phyloP scores from a whole-genome alignment of 2,329 filamentous ascomycete genomes.

The Aspergillus luchuensis region DNA sequence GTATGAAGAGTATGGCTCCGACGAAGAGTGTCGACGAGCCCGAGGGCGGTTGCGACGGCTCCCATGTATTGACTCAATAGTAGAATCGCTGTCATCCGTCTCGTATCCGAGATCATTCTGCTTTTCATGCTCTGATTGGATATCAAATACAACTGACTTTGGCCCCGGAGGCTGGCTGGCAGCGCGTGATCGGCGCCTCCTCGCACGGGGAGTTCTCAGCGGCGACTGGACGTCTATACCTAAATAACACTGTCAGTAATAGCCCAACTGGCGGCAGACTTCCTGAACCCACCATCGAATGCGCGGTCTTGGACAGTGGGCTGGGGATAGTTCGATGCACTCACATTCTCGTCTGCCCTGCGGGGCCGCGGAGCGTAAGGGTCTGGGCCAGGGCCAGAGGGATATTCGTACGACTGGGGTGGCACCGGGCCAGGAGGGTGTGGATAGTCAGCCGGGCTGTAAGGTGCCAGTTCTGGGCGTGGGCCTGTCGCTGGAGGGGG shows the following conservation, averaged over 20 bases:
- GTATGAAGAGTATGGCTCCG: slow-evolving; percentile 19
- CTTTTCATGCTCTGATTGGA: slow-evolving; percentile 18
- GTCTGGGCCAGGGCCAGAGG: slow-evolving; percentile 37
- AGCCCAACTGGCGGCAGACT: slow-evolving; percentile 6
- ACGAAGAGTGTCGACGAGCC: slow-evolving; percentile 27
- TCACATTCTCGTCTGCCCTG: slow-evolving; percentile 55
- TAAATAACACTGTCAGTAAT: slow-evolving; percentile 19
- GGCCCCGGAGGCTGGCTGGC: slow-evolving; percentile 29
- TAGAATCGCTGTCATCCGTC: slow-evolving; percentile 46
- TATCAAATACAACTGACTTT: slow-evolving; percentile 40
- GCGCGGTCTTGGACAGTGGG: slow-evolving; percentile 39
- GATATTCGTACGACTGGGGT: slow-evolving; percentile 43
- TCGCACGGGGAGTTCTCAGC: slow-evolving; percentile 12
- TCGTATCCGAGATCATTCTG: slow-evolving; percentile 42
- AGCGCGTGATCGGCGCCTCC: slow-evolving; percentile 20
- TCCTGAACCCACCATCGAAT: slow-evolving; percentile 47
- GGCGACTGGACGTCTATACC: slow-evolving; percentile 22
- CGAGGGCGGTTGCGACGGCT: slow-evolving; percentile 27
- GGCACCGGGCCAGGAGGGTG: slow-evolving; percentile 44
- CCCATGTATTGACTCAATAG: slow-evolving; percentile 27
- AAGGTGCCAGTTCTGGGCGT: slow-evolving; percentile 31
- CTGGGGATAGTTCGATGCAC: slow-evolving; percentile 41
- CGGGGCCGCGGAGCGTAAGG: slow-evolving; percentile 43
- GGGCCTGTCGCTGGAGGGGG: slow-evolving; percentile 43
- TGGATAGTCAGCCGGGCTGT: slow-evolving; percentile 46